Percentiles rank a stretch among this genome's conserved stretches.
phyloP scores from a whole-genome alignment of 257 asterid genomes.

The Penstemon newberryi region DNA sequence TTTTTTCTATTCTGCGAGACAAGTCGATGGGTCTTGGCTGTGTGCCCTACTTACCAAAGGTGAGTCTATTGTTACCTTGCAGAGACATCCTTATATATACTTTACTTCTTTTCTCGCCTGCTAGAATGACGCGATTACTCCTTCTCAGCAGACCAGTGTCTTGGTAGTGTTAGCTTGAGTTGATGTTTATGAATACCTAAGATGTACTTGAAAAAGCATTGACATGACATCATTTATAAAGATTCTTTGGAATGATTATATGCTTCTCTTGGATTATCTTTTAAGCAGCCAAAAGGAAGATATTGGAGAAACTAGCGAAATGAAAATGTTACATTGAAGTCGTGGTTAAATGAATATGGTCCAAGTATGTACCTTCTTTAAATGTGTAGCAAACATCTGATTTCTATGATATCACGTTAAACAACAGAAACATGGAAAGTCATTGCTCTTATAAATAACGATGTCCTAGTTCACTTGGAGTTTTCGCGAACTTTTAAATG shows the following conservation, averaged over 20 bases:
- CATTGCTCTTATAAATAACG: not conserved
- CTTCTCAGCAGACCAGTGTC: slow-evolving; percentile 7
- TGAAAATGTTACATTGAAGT: not conserved
- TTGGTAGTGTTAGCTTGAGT: slow-evolving; percentile 8
- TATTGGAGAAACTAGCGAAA: not conserved
- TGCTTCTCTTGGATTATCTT: slow-evolving; percentile 8
- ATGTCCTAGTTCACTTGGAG: too few species aligned
- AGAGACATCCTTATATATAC: slow-evolving; percentile 6
- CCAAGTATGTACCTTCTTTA: not conserved
- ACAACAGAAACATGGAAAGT: slow-evolving; percentile 2
- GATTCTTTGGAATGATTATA: slow-evolving; percentile 4
- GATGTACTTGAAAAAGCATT: slow-evolving; percentile 7
- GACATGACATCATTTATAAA: not conserved
- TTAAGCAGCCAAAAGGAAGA: slow-evolving; percentile 1
- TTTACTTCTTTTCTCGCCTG: slow-evolving; percentile 4
- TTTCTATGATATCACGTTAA: not conserved
- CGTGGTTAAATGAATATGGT: not conserved
- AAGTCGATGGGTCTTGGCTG: slow-evolving; percentile 99
- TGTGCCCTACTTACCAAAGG: slow-evolving; percentile 99
- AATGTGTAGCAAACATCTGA: not conserved
- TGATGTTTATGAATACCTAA: not conserved
- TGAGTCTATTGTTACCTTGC: slow-evolving; percentile 44
- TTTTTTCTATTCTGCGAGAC: slow-evolving; percentile 45
- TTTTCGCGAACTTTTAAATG: too few species aligned
- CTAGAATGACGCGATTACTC: slow-evolving; percentile 11